Evolutionary conservation across 2,329 filamentous ascomycete species (phyloP).

Genomic region (Exophiala aquamarina): DNA sequence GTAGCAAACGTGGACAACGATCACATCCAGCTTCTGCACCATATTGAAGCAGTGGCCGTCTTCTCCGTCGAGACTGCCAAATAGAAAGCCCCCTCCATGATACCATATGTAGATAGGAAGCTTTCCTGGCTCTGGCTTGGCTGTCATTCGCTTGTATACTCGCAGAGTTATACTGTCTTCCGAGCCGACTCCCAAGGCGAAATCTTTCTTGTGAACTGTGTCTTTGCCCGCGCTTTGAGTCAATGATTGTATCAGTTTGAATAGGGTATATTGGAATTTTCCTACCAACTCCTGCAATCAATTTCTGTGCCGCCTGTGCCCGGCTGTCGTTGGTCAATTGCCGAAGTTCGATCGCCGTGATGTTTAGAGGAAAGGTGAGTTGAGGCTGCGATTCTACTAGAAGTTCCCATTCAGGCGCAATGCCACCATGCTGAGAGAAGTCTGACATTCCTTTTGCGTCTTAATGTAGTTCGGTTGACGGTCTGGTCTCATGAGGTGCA

Average conservation of each 20-base stretch:
- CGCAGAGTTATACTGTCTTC: too few relatives aligned
- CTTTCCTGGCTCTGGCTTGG: slow-evolving; percentile 13
- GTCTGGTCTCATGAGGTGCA: too few relatives aligned
- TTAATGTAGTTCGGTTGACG: too few relatives aligned
- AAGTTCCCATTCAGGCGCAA: slow-evolving; percentile 46
- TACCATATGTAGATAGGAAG: slow-evolving; percentile 55
- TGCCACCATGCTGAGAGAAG: slow-evolving; percentile 42
- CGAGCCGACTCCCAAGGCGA: too few relatives aligned
- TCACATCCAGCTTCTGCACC: slow-evolving; percentile 28
- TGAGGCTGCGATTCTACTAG: slow-evolving; percentile 46
- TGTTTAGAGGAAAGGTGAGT: slow-evolving; percentile 45
- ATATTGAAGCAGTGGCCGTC: slow-evolving; percentile 53
- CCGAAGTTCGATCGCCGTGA: neutral
- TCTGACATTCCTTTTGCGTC: slow-evolving; percentile 34
- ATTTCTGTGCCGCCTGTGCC: too few relatives aligned
- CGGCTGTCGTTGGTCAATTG: slow-evolving; percentile 46
- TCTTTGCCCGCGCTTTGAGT: too few relatives aligned
- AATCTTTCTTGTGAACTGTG: too few relatives aligned
- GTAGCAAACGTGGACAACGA: slow-evolving; percentile 54
- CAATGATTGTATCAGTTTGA: too few relatives aligned
- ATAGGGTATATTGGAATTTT: too few relatives aligned
- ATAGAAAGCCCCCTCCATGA: slow-evolving; percentile 58
- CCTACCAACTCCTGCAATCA: too few relatives aligned
- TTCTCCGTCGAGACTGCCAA: slow-evolving; percentile 55
- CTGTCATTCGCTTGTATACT: too few relatives aligned